phyloP scores from a whole-genome alignment of 2,329 filamentous ascomycete species.

The Apiospora kogelbergensis region DNA sequence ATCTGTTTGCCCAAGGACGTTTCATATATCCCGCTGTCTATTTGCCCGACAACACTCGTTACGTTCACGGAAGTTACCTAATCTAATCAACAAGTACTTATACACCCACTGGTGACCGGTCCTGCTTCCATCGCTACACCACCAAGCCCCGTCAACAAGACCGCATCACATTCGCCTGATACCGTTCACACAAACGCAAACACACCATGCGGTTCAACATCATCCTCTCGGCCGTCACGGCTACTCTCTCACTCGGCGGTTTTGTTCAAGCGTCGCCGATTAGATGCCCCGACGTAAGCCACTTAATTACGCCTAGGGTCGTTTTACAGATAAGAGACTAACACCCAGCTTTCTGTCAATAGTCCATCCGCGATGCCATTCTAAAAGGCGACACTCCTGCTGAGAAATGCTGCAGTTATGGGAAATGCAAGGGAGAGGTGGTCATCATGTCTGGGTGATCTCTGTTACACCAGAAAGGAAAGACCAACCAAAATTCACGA shows the following conservation, averaged over 20 bases:
- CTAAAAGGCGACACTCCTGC: conserved; percentile 13
- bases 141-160: not conserved
- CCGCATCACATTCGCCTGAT: not conserved
- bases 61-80: not conserved
- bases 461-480: not conserved
- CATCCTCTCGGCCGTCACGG: not conserved
- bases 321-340: not conserved
- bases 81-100: not conserved
- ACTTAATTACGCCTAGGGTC: not conserved
- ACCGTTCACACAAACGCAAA: not conserved
- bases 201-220: conserved; percentile 9
- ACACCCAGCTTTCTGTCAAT: not conserved
- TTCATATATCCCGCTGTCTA: not conserved
- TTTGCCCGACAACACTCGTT: not conserved
- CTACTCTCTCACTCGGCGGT: not conserved
- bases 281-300: conserved; percentile 13
- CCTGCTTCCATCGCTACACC: not conserved
- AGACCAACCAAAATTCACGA: not conserved
- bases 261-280: conserved; percentile 13
- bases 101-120: not conserved
- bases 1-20: not conserved
- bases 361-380: conserved; percentile 15
- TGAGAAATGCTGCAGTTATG: conserved; percentile 16
- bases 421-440: conserved; percentile 14
- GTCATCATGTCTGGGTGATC: conserved; percentile 11